phyloP scores from a whole-genome alignment of 2,329 filamentous ascomycete species.

The Epichloe typhina region DNA sequence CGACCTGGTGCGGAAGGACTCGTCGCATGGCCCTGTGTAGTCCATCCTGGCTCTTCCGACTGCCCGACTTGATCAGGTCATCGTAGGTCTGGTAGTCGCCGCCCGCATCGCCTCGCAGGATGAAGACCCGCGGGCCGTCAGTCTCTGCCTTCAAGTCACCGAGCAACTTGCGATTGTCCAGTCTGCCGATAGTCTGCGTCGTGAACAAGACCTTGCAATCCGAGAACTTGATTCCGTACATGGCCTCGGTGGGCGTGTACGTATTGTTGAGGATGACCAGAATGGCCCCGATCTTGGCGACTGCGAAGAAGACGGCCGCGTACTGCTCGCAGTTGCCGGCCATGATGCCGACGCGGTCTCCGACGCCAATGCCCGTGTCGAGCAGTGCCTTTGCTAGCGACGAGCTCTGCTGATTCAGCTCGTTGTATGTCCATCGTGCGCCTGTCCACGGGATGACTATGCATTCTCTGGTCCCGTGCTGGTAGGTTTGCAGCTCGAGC shows the following conservation, averaged over 20 bases:
- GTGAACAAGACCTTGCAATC: constrained; percentile 64
- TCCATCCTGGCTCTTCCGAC: constrained; percentile 31
- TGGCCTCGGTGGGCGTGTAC: constrained; percentile 60
- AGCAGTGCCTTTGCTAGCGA: constrained; percentile 52
- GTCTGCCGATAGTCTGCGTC: constrained; percentile 51
- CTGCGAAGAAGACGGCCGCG: constrained; percentile 61
- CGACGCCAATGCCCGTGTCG: constrained; percentile 50
- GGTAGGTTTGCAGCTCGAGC: constrained; percentile 54
- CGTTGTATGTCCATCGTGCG: constrained; percentile 57
- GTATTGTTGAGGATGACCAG: constrained; percentile 74
- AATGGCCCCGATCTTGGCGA: constrained; percentile 51
- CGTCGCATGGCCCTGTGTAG: constrained; percentile 40
- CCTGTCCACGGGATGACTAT: constrained; percentile 66
- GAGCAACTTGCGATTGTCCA: constrained; percentile 50
- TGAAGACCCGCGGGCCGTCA: constrained; percentile 38
- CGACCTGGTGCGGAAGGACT: constrained; percentile 52
- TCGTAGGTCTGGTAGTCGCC: constrained; percentile 46
- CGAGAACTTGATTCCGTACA: constrained; percentile 58
- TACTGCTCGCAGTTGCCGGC: constrained; percentile 73
- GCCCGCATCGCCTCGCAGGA: constrained; percentile 41
- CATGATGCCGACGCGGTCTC: constrained; percentile 64
- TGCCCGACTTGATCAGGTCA: constrained; percentile 40
- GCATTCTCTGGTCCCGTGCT: constrained; percentile 53
- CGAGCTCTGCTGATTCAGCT: constrained; percentile 48
- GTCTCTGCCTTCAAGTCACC: constrained; percentile 33